These are phyloP conservation scores for Begonia peltatifolia DNA, from an alignment of 306 rosid species.

Conservation along the genomic window DNA sequence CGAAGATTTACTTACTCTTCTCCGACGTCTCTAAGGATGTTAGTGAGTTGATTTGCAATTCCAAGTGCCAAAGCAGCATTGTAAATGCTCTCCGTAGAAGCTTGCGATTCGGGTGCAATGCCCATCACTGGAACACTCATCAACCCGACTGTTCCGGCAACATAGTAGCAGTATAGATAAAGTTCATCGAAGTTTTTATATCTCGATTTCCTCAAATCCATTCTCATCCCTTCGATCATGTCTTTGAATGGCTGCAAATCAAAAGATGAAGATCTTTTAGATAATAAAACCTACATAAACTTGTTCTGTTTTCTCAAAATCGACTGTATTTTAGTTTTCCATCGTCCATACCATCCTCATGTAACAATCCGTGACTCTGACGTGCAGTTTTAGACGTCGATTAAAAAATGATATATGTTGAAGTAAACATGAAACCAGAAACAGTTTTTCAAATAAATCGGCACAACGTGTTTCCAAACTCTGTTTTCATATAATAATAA, in stretches of 20 bases:
- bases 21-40: constrained; percentile 92
- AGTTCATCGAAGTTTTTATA: constrained; percentile 78
- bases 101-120: constrained; percentile 54
- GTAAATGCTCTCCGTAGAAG: constrained; percentile 63
- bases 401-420: too few species aligned
- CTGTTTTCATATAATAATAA: too few species aligned
- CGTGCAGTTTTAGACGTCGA: too few species aligned
- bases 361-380: too few species aligned
- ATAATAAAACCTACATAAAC: too few species aligned
- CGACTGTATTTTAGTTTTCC: too few species aligned
- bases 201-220: constrained; percentile 70
- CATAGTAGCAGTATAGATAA: constrained; percentile 89
- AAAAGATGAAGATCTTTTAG: background rate
- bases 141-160: constrained; percentile 92
- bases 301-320: too few species aligned
- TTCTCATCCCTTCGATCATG: constrained; percentile 93
- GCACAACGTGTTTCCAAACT: too few species aligned
- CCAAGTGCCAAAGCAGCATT: constrained; percentile 90
- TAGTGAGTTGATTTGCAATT: constrained; percentile 89
- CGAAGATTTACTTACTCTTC: constrained; percentile 55
- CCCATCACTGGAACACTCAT: constrained; percentile 99
- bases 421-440: too few species aligned
- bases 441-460: too few species aligned
- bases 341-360: too few species aligned
- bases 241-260: constrained; percentile 68